Conservation (phyloP, 2,329 filamentous ascomycete genomes). For the Talaromyces funiculosus region DNA sequence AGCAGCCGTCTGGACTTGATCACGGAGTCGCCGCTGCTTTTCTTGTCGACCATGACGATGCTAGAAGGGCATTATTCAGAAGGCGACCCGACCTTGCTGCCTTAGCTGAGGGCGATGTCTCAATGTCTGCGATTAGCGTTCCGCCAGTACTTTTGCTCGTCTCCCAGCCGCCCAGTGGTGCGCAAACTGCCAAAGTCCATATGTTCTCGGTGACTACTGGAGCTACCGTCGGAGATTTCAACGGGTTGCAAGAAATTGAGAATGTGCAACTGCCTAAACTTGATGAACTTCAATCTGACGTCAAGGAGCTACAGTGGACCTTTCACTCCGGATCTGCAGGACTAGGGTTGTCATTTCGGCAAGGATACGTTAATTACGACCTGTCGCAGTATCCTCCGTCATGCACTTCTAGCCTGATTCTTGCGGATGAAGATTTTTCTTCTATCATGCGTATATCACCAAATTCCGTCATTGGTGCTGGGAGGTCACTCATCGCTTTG, state of each 20-base stretch:
- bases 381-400: slow-evolving; percentile 39
- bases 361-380: slow-evolving; percentile 38
- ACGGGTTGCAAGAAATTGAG: slow-evolving; percentile 33
- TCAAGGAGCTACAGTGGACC: slow-evolving; percentile 30
- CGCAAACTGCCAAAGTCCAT: slow-evolving; percentile 33
- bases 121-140: slow-evolving; percentile 22
- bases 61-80: slow-evolving; percentile 35
- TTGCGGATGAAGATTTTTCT: slow-evolving; percentile 32
- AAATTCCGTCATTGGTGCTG: slow-evolving; percentile 38
- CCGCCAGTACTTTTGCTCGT: slow-evolving; percentile 37
- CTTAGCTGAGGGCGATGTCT: slow-evolving; percentile 30
- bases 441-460: slow-evolving; percentile 41
- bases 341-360: slow-evolving; percentile 35
- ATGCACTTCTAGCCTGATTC: slow-evolving; percentile 34
- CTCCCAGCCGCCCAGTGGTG: slow-evolving; percentile 29
- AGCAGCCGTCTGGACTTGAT: slow-evolving; percentile 30
- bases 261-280: slow-evolving; percentile 31
- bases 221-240: slow-evolving; percentile 23
- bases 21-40: slow-evolving; percentile 32
- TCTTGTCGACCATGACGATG: slow-evolving; percentile 37
- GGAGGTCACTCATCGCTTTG: slow-evolving; percentile 37
- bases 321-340: slow-evolving; percentile 37
- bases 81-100: slow-evolving; percentile 36
- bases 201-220: slow-evolving; percentile 35
- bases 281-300: slow-evolving; percentile 23